These are phyloP conservation scores for Trichosporon sp. DNA, from an alignment of 1,284 basidiomycete genomes.

Conservation along the genomic window DNA sequence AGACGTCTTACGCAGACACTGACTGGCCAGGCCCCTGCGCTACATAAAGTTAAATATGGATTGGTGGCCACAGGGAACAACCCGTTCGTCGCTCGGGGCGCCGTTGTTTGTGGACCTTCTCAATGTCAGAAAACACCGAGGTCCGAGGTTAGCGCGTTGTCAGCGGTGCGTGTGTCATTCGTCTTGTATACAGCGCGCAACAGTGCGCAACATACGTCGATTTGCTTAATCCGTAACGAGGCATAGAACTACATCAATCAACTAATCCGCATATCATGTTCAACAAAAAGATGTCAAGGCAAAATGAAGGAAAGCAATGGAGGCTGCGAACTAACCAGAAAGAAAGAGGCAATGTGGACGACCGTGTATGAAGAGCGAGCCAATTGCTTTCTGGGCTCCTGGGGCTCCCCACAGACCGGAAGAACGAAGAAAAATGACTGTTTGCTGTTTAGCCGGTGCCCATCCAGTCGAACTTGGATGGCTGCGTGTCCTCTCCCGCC, in stretches of 20 bases:
- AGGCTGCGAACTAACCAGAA: neutral
- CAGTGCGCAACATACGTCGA: neutral
- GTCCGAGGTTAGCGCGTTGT: neutral
- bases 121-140: neutral
- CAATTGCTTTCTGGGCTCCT: neutral
- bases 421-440: neutral
- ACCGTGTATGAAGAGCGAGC: neutral
- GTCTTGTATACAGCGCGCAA: neutral
- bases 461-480: slow-evolving; percentile 28
- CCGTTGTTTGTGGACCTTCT: neutral
- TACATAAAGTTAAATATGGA: slow-evolving; percentile 1
- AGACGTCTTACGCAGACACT: neutral
- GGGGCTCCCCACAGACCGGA: neutral
- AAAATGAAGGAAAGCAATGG: neutral
- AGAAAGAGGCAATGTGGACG: neutral
- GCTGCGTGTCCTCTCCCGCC: slow-evolving; percentile 27
- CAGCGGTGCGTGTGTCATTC: neutral
- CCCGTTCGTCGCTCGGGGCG: neutral
- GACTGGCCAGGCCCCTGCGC: neutral
- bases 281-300: neutral
- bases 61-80: neutral
- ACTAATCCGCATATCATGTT: neutral
- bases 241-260: slow-evolving; percentile 7
- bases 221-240: neutral
- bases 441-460: neutral